Base-by-base conservation (phyloP, 2,329 filamentous ascomycete species). In the Spiromastix sp. region DNA sequence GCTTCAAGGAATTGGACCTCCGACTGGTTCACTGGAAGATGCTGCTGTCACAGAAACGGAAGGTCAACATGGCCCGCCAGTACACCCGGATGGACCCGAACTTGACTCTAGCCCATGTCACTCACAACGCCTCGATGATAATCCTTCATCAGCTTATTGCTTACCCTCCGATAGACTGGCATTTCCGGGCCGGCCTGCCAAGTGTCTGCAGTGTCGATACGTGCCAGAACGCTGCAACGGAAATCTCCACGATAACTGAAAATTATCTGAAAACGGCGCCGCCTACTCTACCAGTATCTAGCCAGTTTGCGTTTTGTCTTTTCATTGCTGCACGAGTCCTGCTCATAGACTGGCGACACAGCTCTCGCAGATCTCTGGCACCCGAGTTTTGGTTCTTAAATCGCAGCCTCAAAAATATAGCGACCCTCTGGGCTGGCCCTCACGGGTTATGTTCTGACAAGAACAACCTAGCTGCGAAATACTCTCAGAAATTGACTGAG, bases 51-150 rank as follows among this genome's bases (percentile, higher is more conserved):
- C 30, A 38, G 4, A 45, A 55, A 33, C 56, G 52, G 51, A 49
- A 39, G 11, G 25, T 12, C 3, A 18, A 16, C 3, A 9, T 17
- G 12, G 18, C 20, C 15, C 22, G 20, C 15, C 12, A 12, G 11
- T 15, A 5, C 25, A n/a, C 22, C 17, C 11, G 22, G 19, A 68
- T 67, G 54, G 67, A 71, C 30, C 67, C 67, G 0, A 70, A 70
- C 30, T 48, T 70, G 11, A 68, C 67, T 0, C 45, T 70, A 0
- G 67, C 67, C 0, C 65, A 71, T 25, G 55, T 67, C 3, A 70
- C 64, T 0, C 67, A 70, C 30, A 70, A 70, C 37, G 63, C 65
- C 0, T 66, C 65, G 0, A 65, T 68, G 40, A 67, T 70, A 7
- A 48, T 70, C 0, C 47, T 70, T 0, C 67, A 70, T 35, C 66